Conservation (phyloP, 139 green algal species). For the Chlamydomonas sp. region DNA sequence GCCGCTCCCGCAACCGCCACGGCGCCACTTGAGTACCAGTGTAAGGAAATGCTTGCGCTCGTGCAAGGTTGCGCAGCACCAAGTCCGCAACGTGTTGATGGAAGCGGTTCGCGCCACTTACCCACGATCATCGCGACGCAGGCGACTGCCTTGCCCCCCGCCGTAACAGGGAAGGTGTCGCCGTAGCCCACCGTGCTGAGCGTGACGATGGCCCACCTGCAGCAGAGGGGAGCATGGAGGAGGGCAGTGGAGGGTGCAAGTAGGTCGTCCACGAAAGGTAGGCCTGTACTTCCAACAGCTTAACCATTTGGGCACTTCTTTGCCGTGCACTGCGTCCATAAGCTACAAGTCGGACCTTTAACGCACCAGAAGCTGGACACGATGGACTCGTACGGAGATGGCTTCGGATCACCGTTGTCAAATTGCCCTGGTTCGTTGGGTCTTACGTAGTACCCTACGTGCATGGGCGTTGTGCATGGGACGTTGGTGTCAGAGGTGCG, state of each 20-base stretch:
- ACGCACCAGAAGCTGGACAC: conserved; percentile 13
- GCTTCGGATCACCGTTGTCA: background rate
- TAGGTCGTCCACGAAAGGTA: no score
- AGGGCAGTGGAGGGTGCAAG: no score
- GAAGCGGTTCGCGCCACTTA: background rate
- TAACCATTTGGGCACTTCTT: no score
- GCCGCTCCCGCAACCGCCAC: background rate
- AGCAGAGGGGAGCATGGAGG: no score
- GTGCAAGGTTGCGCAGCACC: background rate
- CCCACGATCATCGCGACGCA: conserved; percentile 41
- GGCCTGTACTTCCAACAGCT: no score
- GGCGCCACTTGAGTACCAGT: background rate
- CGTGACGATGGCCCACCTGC: conserved; percentile 37
- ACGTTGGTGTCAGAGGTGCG: no score
- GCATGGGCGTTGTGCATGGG: background rate
- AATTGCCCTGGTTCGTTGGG: background rate
- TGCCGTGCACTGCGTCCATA: no score
- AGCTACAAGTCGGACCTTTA: no score
- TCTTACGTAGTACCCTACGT: conserved; percentile 20
- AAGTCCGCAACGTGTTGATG: background rate
- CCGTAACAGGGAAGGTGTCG: conserved; percentile 43
- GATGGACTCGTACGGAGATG: conserved; percentile 27
- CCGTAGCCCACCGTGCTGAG: conserved; percentile 61
- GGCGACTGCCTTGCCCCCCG: conserved; percentile 42
- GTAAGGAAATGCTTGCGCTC: background rate